phyloP scores from a whole-genome alignment of 2,329 filamentous ascomycete genomes.

The Parastagonospora avenae region DNA sequence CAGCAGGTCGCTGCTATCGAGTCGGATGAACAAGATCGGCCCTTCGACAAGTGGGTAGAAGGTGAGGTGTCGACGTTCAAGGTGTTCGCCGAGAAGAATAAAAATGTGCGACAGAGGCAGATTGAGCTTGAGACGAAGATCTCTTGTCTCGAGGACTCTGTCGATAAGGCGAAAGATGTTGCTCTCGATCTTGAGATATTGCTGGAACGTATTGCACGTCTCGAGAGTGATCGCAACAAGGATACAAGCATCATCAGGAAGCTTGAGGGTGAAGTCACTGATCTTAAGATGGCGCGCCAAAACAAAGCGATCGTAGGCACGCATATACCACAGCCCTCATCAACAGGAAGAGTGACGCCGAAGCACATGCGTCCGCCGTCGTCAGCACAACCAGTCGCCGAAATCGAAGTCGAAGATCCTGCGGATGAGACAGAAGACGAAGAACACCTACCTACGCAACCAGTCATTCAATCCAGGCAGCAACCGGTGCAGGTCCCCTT shows the following conservation, averaged over 20 bases:
- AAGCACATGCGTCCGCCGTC: neutral
- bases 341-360: neutral
- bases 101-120: constrained; percentile 22
- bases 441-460: neutral
- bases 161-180: constrained; percentile 8
- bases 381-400: neutral
- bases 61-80: constrained; percentile 17
- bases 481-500: constrained; percentile 7
- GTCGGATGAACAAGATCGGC: constrained; percentile 24
- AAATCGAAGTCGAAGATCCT: neutral
- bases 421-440: constrained; percentile 16
- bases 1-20: constrained; percentile 29
- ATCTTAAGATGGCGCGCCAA: constrained; percentile 1
- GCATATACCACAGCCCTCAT: neutral
- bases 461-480: neutral
- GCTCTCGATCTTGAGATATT: constrained; percentile 3
- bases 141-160: constrained; percentile 9
- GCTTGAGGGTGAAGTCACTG: constrained; percentile 13
- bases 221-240: constrained; percentile 13
- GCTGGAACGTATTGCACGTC: constrained; percentile 15
- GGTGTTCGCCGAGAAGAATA: constrained; percentile 19
- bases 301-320: neutral
- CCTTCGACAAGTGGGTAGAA: constrained; percentile 24
- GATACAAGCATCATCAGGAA: constrained; percentile 10
- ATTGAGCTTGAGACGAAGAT: constrained; percentile 18